Base-by-base conservation (phyloP, 2,329 filamentous ascomycete species). In the Salinomyces thailandicus region DNA sequence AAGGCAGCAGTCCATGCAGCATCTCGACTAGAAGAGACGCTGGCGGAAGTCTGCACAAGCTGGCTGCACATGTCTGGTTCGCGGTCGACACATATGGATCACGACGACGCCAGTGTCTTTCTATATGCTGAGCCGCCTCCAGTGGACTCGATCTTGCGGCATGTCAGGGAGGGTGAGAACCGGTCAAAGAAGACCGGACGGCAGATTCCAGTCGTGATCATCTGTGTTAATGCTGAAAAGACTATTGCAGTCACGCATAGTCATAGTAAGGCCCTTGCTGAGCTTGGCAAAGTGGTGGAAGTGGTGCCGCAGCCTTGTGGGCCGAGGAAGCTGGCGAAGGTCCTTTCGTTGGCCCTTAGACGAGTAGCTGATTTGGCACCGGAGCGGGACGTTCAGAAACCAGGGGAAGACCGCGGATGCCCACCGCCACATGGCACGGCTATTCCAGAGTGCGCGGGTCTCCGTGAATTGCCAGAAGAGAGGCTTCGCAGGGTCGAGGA, bases 241-340 rank as follows among this genome's bases (percentile, higher is more conserved):
- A 52, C 52, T 2, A 45, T 52, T 5, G 30, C 33, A 13, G 54
- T 46, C 29, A 49, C 38, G 14, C 33, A 42, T 12, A 36, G 47
- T 18, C 43, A 48, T 7, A 41, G 45, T 18, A 42, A 27, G 14
- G 38, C 33, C 2, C 31, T 53, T 13, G 28, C 19, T 12, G 37
- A 47, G 13, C 38, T 50, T 4, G 46, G 49, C 5, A 39, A 36
- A 9, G 42, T 51, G 6, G 45, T 58, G 5, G 60, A 62, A 31
- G 55, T 59, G 18, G 45, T 63, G 2, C 53, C 54, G 5, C 56
- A 62, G 30, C 50, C 50, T 5, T 60, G 60, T 31, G 62, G 62
- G 5, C 61, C 62, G 5, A 52, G 56, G 35, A 64, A 63, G 43
- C 53, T 65, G 15, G n/a, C 14, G n/a, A 17, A 32, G 34, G 30